These are phyloP conservation scores for Cryptomeria japonica DNA, from an alignment of 75 land plant species.

Conservation along the genomic window DNA sequence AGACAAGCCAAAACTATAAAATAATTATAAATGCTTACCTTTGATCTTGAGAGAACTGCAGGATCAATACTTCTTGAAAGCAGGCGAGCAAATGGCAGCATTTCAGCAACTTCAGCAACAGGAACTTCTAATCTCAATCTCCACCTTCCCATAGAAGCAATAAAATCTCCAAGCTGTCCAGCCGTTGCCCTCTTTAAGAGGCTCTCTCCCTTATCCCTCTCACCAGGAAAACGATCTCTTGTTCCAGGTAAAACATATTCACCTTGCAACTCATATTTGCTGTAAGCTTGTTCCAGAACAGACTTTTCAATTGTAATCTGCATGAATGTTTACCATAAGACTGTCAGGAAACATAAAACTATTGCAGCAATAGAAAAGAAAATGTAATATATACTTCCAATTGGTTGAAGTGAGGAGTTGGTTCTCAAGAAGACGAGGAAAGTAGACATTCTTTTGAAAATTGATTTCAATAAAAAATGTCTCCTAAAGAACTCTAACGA, in stretches of 20 bases:
- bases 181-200: conserved; percentile 71
- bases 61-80: conserved; percentile 97
- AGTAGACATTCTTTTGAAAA: background rate
- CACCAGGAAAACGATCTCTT: conserved; percentile 55
- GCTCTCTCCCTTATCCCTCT: conserved; percentile 48
- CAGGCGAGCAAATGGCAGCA: conserved; percentile 98
- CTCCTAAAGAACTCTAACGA: background rate
- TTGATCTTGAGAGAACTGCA: conserved; percentile 93
- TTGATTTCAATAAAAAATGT: background rate
- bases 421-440: background rate
- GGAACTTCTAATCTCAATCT: conserved; percentile 98
- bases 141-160: conserved; percentile 98
- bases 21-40: conserved; percentile 37
- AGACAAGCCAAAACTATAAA: conserved; percentile 1
- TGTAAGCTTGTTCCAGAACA: conserved; percentile 80
- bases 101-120: conserved; percentile 91
- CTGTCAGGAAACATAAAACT: background rate
- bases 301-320: conserved; percentile 95
- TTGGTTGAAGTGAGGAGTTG: background rate
- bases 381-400: background rate
- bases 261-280: conserved; percentile 96
- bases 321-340: background rate
- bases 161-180: conserved; percentile 81
- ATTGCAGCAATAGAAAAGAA: background rate
- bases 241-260: conserved; percentile 98